These are phyloP conservation scores for Solidago caesia DNA, from an alignment of 129 eudicot species.

Conservation along the genomic window DNA sequence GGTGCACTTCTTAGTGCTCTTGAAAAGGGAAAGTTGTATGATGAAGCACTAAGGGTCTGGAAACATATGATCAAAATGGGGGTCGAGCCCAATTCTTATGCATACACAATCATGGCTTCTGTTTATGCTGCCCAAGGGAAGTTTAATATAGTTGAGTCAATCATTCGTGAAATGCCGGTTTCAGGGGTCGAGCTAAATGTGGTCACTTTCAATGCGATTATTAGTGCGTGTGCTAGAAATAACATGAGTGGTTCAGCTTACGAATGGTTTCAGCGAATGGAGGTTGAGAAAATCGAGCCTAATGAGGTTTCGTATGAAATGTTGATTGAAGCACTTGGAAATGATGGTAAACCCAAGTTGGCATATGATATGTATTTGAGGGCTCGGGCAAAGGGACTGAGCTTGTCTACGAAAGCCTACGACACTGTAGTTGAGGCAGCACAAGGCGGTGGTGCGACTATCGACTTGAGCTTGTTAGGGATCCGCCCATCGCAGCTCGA, in stretches of 20 bases:
- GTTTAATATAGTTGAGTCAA: conserved; percentile 54
- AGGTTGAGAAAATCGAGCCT: conserved; percentile 48
- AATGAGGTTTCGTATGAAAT: conserved; percentile 76
- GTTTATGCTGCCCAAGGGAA: conserved; percentile 70
- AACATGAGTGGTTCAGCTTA: conserved; percentile 60
- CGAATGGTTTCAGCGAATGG: conserved; percentile 87
- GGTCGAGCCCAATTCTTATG: conserved; percentile 70
- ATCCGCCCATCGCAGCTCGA: conserved; percentile 57
- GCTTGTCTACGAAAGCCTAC: conserved; percentile 61
- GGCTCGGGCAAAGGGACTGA: conserved; percentile 56
- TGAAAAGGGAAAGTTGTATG: conserved; percentile 82
- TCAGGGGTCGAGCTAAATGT: conserved; percentile 54
- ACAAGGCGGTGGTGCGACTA: conserved; percentile 39
- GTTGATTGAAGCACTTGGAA: conserved; percentile 77
- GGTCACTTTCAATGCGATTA: conserved; percentile 85
- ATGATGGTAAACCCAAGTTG: conserved; percentile 82
- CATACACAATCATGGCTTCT: conserved; percentile 96
- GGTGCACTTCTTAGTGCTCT: conserved; percentile 93
- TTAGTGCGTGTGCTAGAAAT: conserved; percentile 61
- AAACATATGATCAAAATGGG: conserved; percentile 77
- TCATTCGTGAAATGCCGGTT: conserved; percentile 64
- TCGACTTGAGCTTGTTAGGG: conserved; percentile 54
- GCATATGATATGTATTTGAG: conserved; percentile 74
- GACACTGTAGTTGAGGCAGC: conserved; percentile 53
- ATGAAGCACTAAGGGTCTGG: conserved; percentile 76